phyloP scores from a whole-genome alignment of 805 yeast genomes.

The Hanseniaspora vineae region DNA sequence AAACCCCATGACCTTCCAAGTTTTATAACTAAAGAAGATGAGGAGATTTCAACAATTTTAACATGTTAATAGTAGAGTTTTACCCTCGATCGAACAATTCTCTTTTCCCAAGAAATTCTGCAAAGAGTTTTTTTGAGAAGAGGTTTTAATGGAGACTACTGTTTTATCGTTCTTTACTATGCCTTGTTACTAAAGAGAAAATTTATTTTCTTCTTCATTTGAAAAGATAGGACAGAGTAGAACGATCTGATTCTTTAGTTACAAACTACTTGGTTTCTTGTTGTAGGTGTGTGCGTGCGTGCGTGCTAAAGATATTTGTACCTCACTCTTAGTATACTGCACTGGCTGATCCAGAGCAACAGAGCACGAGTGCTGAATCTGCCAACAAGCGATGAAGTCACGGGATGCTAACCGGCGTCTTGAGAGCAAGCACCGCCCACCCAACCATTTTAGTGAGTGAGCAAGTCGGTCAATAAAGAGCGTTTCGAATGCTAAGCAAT shows the following conservation, averaged over 20 bases:
- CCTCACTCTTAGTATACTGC: not conserved
- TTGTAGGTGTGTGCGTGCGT: not conserved
- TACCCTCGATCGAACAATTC: slow-evolving; percentile 6
- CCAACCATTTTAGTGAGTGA: too few relatives aligned
- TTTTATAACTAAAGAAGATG: slow-evolving; percentile 13
- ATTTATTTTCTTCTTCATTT: not conserved
- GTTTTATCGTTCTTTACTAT: slow-evolving; percentile 5
- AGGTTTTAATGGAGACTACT: slow-evolving; percentile 6
- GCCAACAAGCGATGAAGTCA: too few relatives aligned
- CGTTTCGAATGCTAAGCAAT: too few relatives aligned
- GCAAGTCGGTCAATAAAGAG: too few relatives aligned
- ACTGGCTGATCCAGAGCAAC: too few relatives aligned
- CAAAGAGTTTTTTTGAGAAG: too few relatives aligned
- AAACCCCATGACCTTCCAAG: slow-evolving; percentile 26
- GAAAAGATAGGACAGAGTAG: slow-evolving; percentile 7
- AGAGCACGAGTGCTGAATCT: too few relatives aligned
- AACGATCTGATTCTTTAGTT: slow-evolving; percentile 6
- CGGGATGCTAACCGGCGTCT: too few relatives aligned
- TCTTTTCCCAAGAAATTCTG: too few relatives aligned
- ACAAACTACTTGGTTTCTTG: not conserved
- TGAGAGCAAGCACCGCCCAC: too few relatives aligned
- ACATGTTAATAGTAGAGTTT: slow-evolving; percentile 5
- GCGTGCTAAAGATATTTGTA: not conserved
- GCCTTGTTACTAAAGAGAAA: slow-evolving; percentile 7
- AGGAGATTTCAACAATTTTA: slow-evolving; percentile 3